Conservation (phyloP, 805 yeast genomes). For the Metschnikowia cubensis region DNA sequence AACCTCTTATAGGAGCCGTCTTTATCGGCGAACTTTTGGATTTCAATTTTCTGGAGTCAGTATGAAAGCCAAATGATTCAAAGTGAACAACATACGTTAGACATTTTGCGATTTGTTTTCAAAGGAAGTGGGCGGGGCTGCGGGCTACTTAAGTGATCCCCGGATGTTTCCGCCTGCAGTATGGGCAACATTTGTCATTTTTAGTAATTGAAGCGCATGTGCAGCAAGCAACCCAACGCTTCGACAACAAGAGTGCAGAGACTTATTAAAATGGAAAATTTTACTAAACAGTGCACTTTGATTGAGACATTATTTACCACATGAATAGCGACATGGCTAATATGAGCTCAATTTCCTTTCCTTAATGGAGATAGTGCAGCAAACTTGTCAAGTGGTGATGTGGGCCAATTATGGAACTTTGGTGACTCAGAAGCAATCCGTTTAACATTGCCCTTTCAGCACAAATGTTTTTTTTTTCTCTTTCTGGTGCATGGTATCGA, state of each 20-base stretch:
- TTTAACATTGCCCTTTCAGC: background rate
- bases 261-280: no score
- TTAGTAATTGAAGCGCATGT: background rate
- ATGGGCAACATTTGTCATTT: background rate
- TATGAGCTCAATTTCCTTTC: background rate
- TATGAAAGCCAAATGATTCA: background rate
- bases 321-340: background rate
- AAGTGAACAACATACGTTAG: background rate
- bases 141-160: background rate
- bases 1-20: constrained; percentile 57
- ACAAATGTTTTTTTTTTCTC: no score
- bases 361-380: background rate
- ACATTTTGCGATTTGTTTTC: background rate
- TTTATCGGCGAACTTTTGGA: constrained; percentile 46
- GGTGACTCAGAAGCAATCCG: background rate
- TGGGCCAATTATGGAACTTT: background rate
- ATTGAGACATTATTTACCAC: background rate
- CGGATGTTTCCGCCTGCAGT: background rate
- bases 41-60: constrained; percentile 31
- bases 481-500: background rate
- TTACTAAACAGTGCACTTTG: no score
- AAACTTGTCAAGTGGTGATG: background rate
- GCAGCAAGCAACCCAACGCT: background rate
- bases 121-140: background rate
- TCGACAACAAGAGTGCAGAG: background rate